A percentile compares a stretch with the other conserved stretches of the same genome.
Conservation (phyloP, 306 rosid genomes). For the Cicer chorassanicum region DNA sequence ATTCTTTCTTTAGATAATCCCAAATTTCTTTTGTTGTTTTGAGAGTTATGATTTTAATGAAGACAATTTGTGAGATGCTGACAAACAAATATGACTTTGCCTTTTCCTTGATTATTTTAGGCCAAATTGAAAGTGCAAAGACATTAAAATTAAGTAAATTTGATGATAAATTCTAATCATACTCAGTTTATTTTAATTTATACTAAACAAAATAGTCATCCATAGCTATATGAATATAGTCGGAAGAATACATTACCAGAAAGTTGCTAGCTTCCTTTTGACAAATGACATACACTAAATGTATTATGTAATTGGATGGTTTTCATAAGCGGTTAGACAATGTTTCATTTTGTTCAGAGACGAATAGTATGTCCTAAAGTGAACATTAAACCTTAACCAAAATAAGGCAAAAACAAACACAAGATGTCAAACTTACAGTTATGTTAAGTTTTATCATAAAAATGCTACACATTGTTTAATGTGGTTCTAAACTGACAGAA, state of each 20-base stretch:
- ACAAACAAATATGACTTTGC: not conserved
- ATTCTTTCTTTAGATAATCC: not conserved
- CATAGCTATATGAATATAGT: too few species aligned
- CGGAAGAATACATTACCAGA: too few species aligned
- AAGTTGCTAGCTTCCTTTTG: too few species aligned
- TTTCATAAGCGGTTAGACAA: conserved; percentile 27
- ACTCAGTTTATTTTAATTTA: too few species aligned
- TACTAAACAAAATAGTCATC: too few species aligned
- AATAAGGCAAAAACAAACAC: conserved; percentile 43
- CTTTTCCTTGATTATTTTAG: too few species aligned
- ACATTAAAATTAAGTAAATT: conserved; percentile 6
- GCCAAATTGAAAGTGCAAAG: not conserved
- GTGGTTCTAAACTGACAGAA: too few species aligned
- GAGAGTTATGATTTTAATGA: not conserved
- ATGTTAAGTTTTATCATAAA: not conserved
- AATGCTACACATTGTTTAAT: not conserved
- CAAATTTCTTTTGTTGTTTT: not conserved
- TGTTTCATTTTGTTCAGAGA: conserved; percentile 15
- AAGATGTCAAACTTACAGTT: conserved; percentile 34
- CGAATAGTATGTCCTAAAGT: not conserved
- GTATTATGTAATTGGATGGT: not conserved
- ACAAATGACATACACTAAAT: not conserved
- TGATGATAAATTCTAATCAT: not conserved
- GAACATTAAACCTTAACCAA: conserved; percentile 31
- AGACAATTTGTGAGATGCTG: not conserved